Evolutionary conservation across 371 early-diverging fungal species (phyloP).

Genomic region (Mortierella sp.): DNA sequence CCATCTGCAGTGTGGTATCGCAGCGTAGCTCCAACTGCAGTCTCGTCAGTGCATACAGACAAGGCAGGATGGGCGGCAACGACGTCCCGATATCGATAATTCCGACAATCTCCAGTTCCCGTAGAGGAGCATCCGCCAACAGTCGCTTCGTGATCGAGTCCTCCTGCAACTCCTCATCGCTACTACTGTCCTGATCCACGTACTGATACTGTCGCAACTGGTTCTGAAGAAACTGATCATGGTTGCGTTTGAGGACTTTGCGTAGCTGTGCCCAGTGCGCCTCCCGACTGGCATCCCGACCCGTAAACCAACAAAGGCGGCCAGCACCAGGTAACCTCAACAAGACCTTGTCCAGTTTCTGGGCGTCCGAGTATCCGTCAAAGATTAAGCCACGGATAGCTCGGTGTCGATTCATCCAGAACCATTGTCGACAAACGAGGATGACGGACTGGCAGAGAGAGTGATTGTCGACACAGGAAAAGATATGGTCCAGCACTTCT

Average conservation of each 20-base stretch:
- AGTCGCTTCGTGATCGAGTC: neutral
- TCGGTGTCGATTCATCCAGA: conserved; percentile 3
- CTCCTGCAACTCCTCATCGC: conserved; percentile 6
- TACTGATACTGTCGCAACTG: conserved; percentile 1
- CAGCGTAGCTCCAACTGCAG: conserved; percentile 1
- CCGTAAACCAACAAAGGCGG: conserved; percentile 8
- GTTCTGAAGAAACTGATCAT: neutral
- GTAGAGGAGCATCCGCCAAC: neutral
- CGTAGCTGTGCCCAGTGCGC: conserved; percentile 7
- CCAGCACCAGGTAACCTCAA: neutral
- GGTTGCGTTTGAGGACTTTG: conserved; percentile 7
- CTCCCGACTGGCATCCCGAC: conserved; percentile 1
- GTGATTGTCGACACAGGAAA: conserved; percentile 2
- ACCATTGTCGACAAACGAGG: neutral
- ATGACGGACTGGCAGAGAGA: conserved; percentile 4
- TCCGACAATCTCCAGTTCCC: neutral
- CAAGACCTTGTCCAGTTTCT: neutral
- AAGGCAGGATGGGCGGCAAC: conserved; percentile 5
- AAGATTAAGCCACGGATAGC: neutral
- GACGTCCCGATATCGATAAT: neutral
- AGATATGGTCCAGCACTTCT: conserved; percentile 5
- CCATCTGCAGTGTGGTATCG: conserved; percentile 1
- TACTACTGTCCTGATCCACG: conserved; percentile 1
- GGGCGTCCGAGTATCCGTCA: neutral
- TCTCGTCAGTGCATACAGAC: neutral